These are phyloP conservation scores for Stagonosporopsis chrysanthemi DNA, from an alignment of 2,329 filamentous ascomycete genomes.

Conservation along the genomic window DNA sequence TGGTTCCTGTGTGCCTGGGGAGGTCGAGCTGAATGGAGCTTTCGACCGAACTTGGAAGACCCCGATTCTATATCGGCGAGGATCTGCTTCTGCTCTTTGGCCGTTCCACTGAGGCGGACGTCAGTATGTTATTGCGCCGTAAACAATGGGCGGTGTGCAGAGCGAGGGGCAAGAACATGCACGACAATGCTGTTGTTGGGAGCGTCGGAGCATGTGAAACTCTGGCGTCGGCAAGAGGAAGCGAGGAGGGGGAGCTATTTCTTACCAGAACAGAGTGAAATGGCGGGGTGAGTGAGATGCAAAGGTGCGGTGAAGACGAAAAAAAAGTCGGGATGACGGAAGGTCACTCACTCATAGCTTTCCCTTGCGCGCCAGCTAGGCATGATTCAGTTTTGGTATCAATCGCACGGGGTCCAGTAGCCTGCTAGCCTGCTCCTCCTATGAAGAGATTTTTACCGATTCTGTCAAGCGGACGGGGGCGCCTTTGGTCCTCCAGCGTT, in stretches of 20 bases:
- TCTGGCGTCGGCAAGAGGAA: conserved; percentile 3
- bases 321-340: conserved; percentile 23
- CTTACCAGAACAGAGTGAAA: conserved; percentile 23
- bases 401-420: conserved; percentile 23
- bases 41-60: conserved; percentile 47
- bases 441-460: conserved; percentile 28
- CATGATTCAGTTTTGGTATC: conserved; percentile 40
- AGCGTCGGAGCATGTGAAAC: conserved; percentile 1
- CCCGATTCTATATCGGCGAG: conserved; percentile 50
- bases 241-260: conserved; percentile 8
- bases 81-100: conserved; percentile 50
- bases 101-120: conserved; percentile 35
- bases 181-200: conserved; percentile 4
- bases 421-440: conserved; percentile 33
- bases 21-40: conserved; percentile 35
- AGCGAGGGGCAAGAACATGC: conserved; percentile 6
- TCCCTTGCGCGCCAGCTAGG: conserved; percentile 50
- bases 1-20: conserved; percentile 31
- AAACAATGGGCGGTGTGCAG: conserved; percentile 22
- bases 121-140: conserved; percentile 22
- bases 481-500: conserved; percentile 14
- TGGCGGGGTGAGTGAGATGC: conserved; percentile 10
- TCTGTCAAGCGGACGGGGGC: conserved; percentile 30
- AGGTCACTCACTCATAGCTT: conserved; percentile 50
- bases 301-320: conserved; percentile 28